Base-by-base conservation (phyloP, 345 rosid species). In the Conringia planisiliqua region DNA sequence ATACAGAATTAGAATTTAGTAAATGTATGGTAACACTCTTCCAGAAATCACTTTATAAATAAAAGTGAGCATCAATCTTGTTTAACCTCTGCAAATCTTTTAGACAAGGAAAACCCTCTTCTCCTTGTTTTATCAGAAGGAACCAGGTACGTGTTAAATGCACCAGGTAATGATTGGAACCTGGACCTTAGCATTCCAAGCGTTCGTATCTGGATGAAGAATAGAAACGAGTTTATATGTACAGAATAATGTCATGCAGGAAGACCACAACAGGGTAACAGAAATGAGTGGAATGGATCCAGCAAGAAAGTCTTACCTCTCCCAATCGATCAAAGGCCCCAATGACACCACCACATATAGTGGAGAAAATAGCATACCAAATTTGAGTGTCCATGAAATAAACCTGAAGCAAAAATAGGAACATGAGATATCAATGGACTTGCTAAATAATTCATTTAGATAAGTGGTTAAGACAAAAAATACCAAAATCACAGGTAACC, bases 321-420 rank as follows among this genome's bases (percentile, higher is more conserved):
- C 98, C 98, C 40, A 91, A 81, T 62, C 92, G 97, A 83, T 94
- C 96, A 79, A 89, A 90, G 74, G 97, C 98, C 52, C 98, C 97
- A 83, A 82, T 70, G 82, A 89, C 78, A 71, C 98, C 98, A 84
- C 98, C 98, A 78, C 78, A 90, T 72, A 90, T 75, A 39, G 98
- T 94, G 55, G 98, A 94, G 81, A 80, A 87, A 65, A 92, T 80
- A 48, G 97, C 71, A 84, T 94, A 94, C 98, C 97, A 94, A 70
- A 94, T 88, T 85, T 94, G 98, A 60, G 95, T 85, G 82, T 94
- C 98, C 97, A 93, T 87, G 57, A 92, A 92, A 72, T 93, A 93
- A 46, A 93, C 88, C 97, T 93, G 85, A 82, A 78, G 47, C 18
- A 59, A 66, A 83, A 33, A 44, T 48, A 24, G 71, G 71, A 57